These are phyloP conservation scores for Didymosphaeria variabile DNA, from an alignment of 2,329 filamentous ascomycete species.

Conservation along the genomic window DNA sequence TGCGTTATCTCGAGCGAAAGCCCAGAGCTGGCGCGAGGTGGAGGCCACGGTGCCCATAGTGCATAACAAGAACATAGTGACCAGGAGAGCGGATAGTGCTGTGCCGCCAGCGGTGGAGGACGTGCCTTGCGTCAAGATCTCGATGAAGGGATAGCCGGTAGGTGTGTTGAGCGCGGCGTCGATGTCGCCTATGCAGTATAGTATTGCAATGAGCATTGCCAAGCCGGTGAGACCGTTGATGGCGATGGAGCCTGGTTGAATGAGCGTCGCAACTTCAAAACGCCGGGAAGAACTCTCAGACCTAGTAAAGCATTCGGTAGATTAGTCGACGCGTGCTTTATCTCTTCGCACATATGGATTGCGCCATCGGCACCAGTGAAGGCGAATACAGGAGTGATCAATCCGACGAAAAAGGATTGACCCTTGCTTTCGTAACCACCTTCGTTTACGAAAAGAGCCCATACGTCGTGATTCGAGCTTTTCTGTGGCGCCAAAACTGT, in stretches of 20 bases:
- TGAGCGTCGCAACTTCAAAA: neutral
- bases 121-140: slow-evolving; percentile 48
- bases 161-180: slow-evolving; percentile 25
- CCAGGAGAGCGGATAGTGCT: slow-evolving; percentile 44
- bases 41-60: slow-evolving; percentile 41
- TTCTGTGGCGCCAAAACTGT: slow-evolving; percentile 52
- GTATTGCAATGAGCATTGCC: slow-evolving; percentile 39
- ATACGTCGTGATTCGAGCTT: slow-evolving; percentile 48
- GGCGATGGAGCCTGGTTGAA: neutral
- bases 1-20: slow-evolving; percentile 48
- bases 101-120: slow-evolving; percentile 45
- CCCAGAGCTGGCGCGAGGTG: slow-evolving; percentile 42
- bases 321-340: slow-evolving; percentile 11
- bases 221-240: slow-evolving; percentile 46
- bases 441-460: slow-evolving; percentile 54
- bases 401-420: slow-evolving; percentile 52
- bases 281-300: slow-evolving; percentile 41
- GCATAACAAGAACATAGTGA: slow-evolving; percentile 38
- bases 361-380: slow-evolving; percentile 22
- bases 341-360: slow-evolving; percentile 26
- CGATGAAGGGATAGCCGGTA: slow-evolving; percentile 46
- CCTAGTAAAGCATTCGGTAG: slow-evolving; percentile 4
- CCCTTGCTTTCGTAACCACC: slow-evolving; percentile 52
- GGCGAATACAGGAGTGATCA: slow-evolving; percentile 32
- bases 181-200: slow-evolving; percentile 43